A percentile compares a stretch with the other conserved stretches of the same genome.
Conservation (phyloP, 345 rosid genomes). For the Eucalyptus curtisii region DNA sequence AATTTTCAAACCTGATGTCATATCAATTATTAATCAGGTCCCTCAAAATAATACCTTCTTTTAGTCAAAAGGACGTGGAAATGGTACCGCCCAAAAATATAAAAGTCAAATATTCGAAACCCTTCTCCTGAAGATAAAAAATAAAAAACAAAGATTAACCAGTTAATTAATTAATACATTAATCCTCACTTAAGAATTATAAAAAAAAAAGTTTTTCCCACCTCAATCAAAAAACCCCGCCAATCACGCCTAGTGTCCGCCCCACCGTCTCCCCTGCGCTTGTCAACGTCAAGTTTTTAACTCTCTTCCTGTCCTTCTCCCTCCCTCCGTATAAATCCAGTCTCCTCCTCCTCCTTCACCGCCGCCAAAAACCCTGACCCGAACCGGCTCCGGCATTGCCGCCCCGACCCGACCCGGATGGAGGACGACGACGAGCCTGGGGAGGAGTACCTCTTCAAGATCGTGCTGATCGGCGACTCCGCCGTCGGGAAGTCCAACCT, state of each 20-base stretch:
- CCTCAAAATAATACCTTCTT: neutral
- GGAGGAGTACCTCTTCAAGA: slow-evolving; percentile 81
- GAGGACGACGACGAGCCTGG: slow-evolving; percentile 18
- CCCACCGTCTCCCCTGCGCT: neutral
- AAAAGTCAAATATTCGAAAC: neutral
- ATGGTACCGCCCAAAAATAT: neutral
- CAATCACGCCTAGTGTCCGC: neutral
- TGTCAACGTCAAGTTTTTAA: neutral
- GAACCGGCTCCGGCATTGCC: neutral
- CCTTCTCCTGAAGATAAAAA: neutral
- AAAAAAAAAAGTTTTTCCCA: neutral
- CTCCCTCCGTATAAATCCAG: neutral
- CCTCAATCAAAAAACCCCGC: neutral
- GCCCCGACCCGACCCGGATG: slow-evolving; percentile 4
- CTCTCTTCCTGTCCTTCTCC: neutral
- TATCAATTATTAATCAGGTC: neutral
- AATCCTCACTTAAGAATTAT: neutral
- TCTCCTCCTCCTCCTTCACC: neutral
- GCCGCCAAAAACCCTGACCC: neutral
- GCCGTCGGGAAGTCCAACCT: slow-evolving; percentile 94
- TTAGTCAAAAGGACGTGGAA: neutral
- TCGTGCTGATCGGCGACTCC: slow-evolving; percentile 86
- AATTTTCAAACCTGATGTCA: neutral
- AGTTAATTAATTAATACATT: neutral
- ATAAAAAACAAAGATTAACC: neutral